Evolutionary conservation across 305 asterid genomes (phyloP).

Genomic region (Solanum chacoense): DNA sequence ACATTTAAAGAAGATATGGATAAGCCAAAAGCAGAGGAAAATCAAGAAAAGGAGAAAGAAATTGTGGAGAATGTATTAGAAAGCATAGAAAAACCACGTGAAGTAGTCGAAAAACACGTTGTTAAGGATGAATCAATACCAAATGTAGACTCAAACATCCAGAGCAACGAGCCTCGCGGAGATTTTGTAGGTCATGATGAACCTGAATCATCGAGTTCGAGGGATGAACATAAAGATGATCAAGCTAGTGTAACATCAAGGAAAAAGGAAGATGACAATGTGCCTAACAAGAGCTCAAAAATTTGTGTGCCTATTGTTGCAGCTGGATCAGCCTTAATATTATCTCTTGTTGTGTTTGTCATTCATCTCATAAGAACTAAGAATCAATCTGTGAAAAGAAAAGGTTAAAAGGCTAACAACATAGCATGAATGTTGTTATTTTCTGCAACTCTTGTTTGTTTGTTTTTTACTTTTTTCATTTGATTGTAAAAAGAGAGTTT

Average conservation of each 20-base stretch:
- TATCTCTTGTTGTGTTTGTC: conserved; percentile 56
- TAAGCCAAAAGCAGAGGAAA: neutral
- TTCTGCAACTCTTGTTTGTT: neutral
- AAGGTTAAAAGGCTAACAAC: conserved; percentile 9
- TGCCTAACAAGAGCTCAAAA: conserved; percentile 15
- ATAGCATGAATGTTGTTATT: neutral
- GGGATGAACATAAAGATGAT: conserved; percentile 4
- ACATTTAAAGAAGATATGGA: neutral
- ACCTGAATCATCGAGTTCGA: neutral
- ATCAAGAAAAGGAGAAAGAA: neutral
- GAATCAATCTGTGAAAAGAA: conserved; percentile 28
- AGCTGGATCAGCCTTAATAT: conserved; percentile 35
- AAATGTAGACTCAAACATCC: neutral
- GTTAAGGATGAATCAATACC: neutral
- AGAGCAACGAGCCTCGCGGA: neutral
- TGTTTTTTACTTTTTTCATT: neutral
- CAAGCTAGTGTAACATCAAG: neutral
- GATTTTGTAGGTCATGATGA: neutral
- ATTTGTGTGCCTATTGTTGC: conserved; percentile 52
- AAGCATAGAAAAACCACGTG: neutral
- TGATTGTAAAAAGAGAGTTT: neutral
- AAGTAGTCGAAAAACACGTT: neutral
- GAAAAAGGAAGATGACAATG: conserved; percentile 5
- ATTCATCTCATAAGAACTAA: conserved; percentile 40
- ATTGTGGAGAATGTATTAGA: neutral